Base-by-base conservation (phyloP, 192 early-diverging fungal genomes). In the Dissophora globulifera region DNA sequence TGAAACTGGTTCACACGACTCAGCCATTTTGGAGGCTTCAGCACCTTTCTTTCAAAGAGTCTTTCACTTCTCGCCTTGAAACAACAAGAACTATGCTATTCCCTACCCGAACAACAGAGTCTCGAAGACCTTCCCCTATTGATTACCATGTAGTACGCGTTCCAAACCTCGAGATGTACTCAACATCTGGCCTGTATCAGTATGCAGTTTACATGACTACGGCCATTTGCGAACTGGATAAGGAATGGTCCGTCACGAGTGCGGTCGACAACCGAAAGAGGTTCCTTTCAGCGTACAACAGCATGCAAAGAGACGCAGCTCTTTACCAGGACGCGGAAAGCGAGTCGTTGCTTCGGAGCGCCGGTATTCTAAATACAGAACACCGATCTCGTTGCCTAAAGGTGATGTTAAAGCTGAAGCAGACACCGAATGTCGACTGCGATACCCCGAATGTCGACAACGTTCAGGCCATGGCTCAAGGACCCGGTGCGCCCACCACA, bases 111-210 rank as follows among this genome's bases (percentile, higher is more conserved):
- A 57, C 41, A 22, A 57, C 33, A 3, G 16, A 17, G 15, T 41
- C 27, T 13, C 45, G 35, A 12, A 32, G 27, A 17, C 3, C 17
- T n/a, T 10, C 22, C 17, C 20, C 25, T 27, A 30, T 23, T 4
- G 45, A 31, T 8, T n/a, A 17, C 40, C 13, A 15, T 25, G 16
- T 45, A 22, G 25, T 11, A 19, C 58, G 42, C 30, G 16, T 31
- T 9, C 58, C 58, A 6, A 59, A 57, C 41, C 41, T 41, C 25
- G 55, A 57, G 16, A 57, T 57, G 41, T 57, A 10, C 45, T 59
- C 59, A 9, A 23, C 46, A 13, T 61, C 59, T n/a, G 31, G 25
- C n/a, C 48, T 61, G 6, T 26, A 50, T 25, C 32, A 33, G 3
- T 33, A 61, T 15, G 19, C 47, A 7, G 11, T 3, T 0, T 17